Conservation (phyloP, 1,139 yeast genomes). For the Candida tunisiensis region DNA sequence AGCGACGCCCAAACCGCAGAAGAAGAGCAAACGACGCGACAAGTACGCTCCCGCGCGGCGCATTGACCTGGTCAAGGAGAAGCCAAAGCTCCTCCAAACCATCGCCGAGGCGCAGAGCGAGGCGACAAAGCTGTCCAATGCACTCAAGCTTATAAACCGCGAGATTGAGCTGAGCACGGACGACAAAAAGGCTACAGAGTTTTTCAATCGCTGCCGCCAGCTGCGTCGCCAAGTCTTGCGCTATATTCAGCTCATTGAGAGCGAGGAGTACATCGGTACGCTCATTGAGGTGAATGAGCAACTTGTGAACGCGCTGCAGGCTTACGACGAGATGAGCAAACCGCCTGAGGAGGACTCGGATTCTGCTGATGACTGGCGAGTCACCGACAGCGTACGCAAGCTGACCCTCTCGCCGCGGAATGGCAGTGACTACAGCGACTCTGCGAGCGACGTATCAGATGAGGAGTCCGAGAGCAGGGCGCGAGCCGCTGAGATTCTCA, state of each 20-base stretch:
- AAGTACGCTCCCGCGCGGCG: conserved; percentile 5
- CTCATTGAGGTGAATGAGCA: conserved; percentile 82
- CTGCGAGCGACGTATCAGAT: no score
- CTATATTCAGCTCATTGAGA: conserved; percentile 54
- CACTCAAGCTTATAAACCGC: conserved; percentile 36
- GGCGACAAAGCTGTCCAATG: conserved; percentile 55
- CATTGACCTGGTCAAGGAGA: conserved; percentile 1
- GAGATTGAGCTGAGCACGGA: conserved; percentile 42
- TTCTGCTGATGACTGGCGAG: not conserved
- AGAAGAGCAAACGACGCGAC: conserved; percentile 2
- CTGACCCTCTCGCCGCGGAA: not conserved
- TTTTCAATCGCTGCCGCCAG: conserved; percentile 59
- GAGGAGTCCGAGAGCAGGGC: no score
- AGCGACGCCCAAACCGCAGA: not conserved
- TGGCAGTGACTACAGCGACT: not conserved
- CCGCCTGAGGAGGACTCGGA: not conserved
- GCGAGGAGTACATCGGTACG: conserved; percentile 74
- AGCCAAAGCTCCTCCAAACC: conserved; percentile 2
- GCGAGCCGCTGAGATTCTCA: no score
- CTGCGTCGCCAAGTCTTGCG: conserved; percentile 63
- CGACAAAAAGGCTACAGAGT: conserved; percentile 36
- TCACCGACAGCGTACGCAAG: not conserved
- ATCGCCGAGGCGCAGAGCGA: conserved; percentile 58
- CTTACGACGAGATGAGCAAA: conserved; percentile 31
- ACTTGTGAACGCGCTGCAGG: conserved; percentile 53